Percentiles rank a stretch among this genome's conserved stretches.
phyloP scores from a whole-genome alignment of 176 grass and related monocot species.

The Thalia dealbata region DNA sequence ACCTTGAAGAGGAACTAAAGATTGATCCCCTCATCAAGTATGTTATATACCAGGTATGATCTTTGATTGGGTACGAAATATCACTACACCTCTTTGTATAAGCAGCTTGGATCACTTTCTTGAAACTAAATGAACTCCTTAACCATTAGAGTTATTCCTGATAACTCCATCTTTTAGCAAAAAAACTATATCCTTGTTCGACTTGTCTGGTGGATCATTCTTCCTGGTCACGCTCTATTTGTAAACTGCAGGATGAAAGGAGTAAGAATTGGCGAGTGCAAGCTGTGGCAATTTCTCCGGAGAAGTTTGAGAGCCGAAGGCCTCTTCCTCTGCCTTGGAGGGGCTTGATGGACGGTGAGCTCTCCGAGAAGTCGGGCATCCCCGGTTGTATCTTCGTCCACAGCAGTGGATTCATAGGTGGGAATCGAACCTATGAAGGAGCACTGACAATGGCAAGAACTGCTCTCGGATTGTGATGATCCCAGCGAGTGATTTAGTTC shows the following conservation, averaged over 20 bases:
- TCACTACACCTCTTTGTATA: background rate
- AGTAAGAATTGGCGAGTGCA: conserved; percentile 83
- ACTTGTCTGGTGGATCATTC: background rate
- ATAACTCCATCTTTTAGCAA: too few species aligned
- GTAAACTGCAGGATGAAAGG: conserved; percentile 58
- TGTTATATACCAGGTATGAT: conserved; percentile 72
- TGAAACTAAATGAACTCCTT: background rate
- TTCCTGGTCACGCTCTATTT: background rate
- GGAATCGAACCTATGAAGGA: conserved; percentile 74
- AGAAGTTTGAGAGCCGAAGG: conserved; percentile 74
- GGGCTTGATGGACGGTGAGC: conserved; percentile 62
- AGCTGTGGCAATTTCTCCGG: conserved; percentile 58
- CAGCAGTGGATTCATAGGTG: conserved; percentile 87
- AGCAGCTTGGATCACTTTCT: background rate
- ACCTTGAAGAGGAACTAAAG: conserved; percentile 86
- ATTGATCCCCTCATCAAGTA: conserved; percentile 69
- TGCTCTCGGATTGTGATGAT: conserved; percentile 39
- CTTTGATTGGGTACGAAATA: background rate
- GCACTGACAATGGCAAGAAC: conserved; percentile 77
- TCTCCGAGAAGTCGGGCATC: conserved; percentile 54
- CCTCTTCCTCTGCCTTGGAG: conserved; percentile 83
- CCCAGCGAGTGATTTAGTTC: background rate
- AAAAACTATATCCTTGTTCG: too few species aligned
- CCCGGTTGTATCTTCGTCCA: conserved; percentile 71
- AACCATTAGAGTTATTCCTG: too few species aligned